Conservation (phyloP, 805 yeast species). For the Groenewaldozyma salmanticensis region DNA sequence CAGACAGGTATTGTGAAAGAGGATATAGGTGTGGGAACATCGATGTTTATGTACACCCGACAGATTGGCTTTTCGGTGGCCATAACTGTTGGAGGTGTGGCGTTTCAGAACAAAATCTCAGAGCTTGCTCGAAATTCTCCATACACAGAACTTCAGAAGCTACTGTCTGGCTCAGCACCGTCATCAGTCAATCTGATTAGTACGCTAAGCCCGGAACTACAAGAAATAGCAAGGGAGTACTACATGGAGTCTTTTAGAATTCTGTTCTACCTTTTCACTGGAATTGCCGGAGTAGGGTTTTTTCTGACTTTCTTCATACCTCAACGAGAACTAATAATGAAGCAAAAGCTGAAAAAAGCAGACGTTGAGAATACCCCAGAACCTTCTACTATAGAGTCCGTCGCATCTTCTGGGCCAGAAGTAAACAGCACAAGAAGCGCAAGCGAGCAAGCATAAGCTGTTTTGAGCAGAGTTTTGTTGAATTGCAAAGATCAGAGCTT, state of each 20-base stretch:
- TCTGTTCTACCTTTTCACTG: conserved; percentile 16
- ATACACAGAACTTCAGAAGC: conserved; percentile 2
- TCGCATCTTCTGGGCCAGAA: no score
- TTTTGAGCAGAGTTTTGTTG: no score
- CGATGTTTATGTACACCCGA: conserved; percentile 36
- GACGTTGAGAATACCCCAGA: no score
- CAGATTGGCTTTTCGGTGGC: conserved; percentile 30
- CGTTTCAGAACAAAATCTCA: conserved; percentile 35
- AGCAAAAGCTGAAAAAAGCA: no score
- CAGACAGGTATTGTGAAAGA: conserved; percentile 41
- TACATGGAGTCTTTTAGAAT: conserved; percentile 15
- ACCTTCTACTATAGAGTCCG: no score
- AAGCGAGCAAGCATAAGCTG: no score
- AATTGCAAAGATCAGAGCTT: no score
- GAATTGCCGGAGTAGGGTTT: conserved; percentile 13
- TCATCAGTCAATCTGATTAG: conserved; percentile 13
- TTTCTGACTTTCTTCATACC: conserved; percentile 13
- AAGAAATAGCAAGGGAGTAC: conserved; percentile 9
- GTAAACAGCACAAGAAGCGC: no score
- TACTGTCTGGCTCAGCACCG: conserved; percentile 14
- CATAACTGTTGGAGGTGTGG: conserved; percentile 35
- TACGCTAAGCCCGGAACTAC: conserved; percentile 6
- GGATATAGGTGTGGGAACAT: conserved; percentile 40
- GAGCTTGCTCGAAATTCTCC: conserved; percentile 18
- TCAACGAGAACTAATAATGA: conserved; percentile 14